A percentile compares a stretch with the other conserved stretches of the same genome.
phyloP scores from a whole-genome alignment of 306 rosid species.

The Luffa aegyptiaca region DNA sequence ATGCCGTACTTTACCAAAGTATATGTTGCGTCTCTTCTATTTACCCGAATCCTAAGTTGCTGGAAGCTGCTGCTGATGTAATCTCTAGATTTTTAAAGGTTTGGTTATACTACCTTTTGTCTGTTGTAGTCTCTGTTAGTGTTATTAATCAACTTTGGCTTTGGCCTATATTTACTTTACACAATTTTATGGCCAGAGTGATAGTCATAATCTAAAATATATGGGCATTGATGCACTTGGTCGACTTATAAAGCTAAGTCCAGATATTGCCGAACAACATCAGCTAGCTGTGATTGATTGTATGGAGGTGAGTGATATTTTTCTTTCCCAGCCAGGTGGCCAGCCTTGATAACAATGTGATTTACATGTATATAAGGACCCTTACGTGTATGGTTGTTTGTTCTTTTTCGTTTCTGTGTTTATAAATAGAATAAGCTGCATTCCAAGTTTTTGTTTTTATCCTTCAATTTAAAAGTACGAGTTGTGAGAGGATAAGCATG shows the following conservation, averaged over 20 bases:
- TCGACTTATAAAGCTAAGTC: constrained; percentile 75
- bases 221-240: constrained; percentile 99
- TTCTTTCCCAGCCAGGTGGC: not conserved
- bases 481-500: not conserved
- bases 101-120: not conserved
- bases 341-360: not conserved
- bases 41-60: constrained; percentile 58
- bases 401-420: not conserved
- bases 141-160: not conserved
- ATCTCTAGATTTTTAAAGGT: constrained; percentile 92
- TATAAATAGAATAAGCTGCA: not conserved
- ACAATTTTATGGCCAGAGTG: constrained; percentile 54
- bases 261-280: constrained; percentile 86
- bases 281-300: constrained; percentile 98
- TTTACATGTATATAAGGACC: not conserved
- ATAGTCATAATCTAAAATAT: constrained; percentile 91
- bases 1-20: constrained; percentile 80
- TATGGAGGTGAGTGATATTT: constrained; percentile 60
- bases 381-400: not conserved
- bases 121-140: not conserved
- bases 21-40: constrained; percentile 76
- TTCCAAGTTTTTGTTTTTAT: not conserved
- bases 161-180: not conserved
- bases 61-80: constrained; percentile 81
- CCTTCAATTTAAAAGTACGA: not conserved